Base-by-base conservation (phyloP, 371 early-diverging fungal species). In the Gilbertella persicaria region DNA sequence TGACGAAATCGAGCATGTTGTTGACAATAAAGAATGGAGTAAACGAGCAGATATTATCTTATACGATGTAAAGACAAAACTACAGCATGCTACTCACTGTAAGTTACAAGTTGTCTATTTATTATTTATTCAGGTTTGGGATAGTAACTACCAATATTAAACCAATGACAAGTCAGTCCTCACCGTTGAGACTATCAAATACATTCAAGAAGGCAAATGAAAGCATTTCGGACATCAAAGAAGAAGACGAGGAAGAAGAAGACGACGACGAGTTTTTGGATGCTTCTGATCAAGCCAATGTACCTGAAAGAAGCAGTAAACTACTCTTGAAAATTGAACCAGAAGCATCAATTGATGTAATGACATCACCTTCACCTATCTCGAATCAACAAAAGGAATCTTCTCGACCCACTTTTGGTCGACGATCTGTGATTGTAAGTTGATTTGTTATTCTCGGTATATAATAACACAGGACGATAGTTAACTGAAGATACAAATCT, bases 181-280 rank as follows among this genome's bases (percentile, higher is more conserved):
- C 60, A 17, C 65, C 65, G 2, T 7, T 65, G 6, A 21, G 40
- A 17, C 25, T 51, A 45, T 48, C 64, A 23, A 44, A 26, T 40
- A 51, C 45, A 45, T 29, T 35, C 41, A 20, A 47, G 33, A 14
- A 8, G 29, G 47, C 20, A 50, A 10, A 23, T 29, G 19, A 17
- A 25, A n/a, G 28, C 16, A 20, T 16, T 28, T n/a, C n/a, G n/a
- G 37, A 55, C 45, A 42, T 36, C n/a, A 39, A 51, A 43, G 41
- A 58, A 40, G 40, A 64, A 42, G 38, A 60, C 6, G 44, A 69
- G 46, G 70, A 65, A 24, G 55, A 64, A n/a, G 67, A 56, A 0
- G 49, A 38, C 8, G 50, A 47, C 12, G 23, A 52, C 10, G 30
- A 36, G 19, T 48, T 45, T 42, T 23, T 50, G 2, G 45, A 51